These are phyloP conservation scores for Raffaelea arxii DNA, from an alignment of 2,329 filamentous ascomycete species.

Conservation along the genomic window DNA sequence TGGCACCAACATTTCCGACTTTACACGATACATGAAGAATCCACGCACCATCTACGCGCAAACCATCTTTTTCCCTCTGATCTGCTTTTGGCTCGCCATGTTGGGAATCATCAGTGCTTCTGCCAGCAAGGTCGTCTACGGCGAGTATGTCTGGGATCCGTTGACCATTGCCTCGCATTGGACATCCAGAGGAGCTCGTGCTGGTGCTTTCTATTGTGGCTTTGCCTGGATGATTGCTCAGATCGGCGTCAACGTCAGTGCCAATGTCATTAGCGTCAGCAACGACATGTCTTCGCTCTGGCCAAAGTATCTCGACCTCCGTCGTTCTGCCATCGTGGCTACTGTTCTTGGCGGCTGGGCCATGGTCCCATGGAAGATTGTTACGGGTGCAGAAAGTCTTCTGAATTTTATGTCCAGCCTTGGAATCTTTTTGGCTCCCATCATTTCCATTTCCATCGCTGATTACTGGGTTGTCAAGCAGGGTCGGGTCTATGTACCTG, in stretches of 20 bases:
- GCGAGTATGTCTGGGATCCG: slow-evolving; percentile 35
- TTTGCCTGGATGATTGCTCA: slow-evolving; percentile 41
- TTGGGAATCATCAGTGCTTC: slow-evolving; percentile 46
- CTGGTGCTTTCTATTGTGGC: slow-evolving; percentile 27
- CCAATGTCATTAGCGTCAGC: slow-evolving; percentile 42
- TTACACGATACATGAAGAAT: too few species aligned
- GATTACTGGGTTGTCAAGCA: slow-evolving; percentile 16
- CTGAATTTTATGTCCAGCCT: slow-evolving; percentile 55
- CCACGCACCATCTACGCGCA: too few species aligned
- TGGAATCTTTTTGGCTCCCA: slow-evolving; percentile 51
- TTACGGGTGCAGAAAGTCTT: slow-evolving; percentile 46
- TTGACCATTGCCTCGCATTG: slow-evolving; percentile 33
- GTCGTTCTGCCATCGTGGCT: slow-evolving; percentile 44
- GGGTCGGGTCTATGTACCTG: slow-evolving; percentile 9
- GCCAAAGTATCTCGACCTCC: slow-evolving; percentile 37
- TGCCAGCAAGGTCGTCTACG: slow-evolving; percentile 33
- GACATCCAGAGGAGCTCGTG: slow-evolving; percentile 31
- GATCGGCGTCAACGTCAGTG: slow-evolving; percentile 46
- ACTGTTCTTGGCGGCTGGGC: slow-evolving; percentile 30
- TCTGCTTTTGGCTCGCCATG: slow-evolving; percentile 27
- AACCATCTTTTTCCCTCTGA: too few species aligned
- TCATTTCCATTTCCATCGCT: slow-evolving; percentile 28
- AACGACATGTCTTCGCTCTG: slow-evolving; percentile 35
- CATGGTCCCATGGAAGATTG: slow-evolving; percentile 54
- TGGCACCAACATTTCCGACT: too few species aligned